Percentiles rank a stretch among this genome's conserved stretches.
phyloP scores from a whole-genome alignment of 2,329 filamentous ascomycete genomes.

The Diplocarpon rosae region DNA sequence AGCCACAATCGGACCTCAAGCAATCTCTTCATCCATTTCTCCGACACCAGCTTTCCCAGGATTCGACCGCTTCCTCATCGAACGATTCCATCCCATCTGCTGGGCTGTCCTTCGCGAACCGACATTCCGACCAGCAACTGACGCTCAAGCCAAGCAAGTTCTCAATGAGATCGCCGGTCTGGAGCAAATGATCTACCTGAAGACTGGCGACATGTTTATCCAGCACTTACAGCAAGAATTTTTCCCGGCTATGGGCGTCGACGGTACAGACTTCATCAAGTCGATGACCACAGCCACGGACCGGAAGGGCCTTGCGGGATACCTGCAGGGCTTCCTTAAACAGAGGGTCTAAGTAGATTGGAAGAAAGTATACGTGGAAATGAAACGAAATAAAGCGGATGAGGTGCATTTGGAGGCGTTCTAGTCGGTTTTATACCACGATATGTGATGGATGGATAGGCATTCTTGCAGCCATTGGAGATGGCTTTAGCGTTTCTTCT shows the following conservation, averaged over 20 bases:
- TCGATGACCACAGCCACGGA: constrained; percentile 47
- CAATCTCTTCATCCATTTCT: constrained; percentile 37
- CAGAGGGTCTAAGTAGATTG: constrained; percentile 14
- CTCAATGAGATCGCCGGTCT: constrained; percentile 77
- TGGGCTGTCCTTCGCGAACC: constrained; percentile 79
- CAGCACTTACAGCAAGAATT: constrained; percentile 53
- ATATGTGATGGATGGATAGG: constrained; percentile 3
- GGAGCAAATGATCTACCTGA: constrained; percentile 82
- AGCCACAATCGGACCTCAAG: constrained; percentile 43
- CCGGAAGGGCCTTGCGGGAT: constrained; percentile 51
- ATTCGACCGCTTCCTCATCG: constrained; percentile 85
- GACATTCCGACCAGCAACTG: constrained; percentile 64
- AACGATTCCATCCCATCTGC: constrained; percentile 76
- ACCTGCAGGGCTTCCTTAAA: constrained; percentile 48
- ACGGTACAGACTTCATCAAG: constrained; percentile 48
- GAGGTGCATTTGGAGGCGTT: constrained; percentile 17
- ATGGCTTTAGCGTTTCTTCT: constrained; percentile 10
- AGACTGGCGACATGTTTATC: constrained; percentile 76
- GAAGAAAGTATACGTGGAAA: not conserved
- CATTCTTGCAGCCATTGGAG: constrained; percentile 10
- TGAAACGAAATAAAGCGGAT: constrained; percentile 3
- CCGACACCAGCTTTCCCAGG: constrained; percentile 60
- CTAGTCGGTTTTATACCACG: constrained; percentile 10
- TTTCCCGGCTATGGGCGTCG: constrained; percentile 53
- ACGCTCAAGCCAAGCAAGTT: constrained; percentile 82